A percentile compares a stretch with the other conserved stretches of the same genome.
phyloP scores from a whole-genome alignment of 1,139 yeast species.

The Tardiomyces digboiensis region DNA sequence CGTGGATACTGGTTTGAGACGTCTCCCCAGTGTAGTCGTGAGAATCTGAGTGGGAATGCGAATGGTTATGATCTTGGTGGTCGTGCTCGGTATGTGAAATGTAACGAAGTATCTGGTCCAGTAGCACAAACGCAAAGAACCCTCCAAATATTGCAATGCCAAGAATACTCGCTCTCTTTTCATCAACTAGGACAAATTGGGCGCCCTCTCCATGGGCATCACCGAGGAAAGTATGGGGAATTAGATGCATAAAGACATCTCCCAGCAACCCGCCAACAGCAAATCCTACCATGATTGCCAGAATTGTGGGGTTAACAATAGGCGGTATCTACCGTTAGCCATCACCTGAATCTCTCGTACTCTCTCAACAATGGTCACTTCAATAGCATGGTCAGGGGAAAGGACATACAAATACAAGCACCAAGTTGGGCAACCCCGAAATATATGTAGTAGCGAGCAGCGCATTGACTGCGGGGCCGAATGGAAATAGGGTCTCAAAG shows the following conservation, averaged over 20 bases:
- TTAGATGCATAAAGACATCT: conserved; percentile 53
- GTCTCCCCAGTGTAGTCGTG: too few species aligned
- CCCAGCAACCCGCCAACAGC: conserved; percentile 67
- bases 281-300: conserved; percentile 48
- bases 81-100: conserved; percentile 28
- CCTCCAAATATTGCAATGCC: conserved; percentile 49
- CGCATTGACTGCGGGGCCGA: conserved; percentile 49
- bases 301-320: conserved; percentile 35
- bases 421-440: conserved; percentile 51
- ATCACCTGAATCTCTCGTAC: too few species aligned
- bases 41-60: conserved; percentile 32
- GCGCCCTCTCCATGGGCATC: conserved; percentile 34
- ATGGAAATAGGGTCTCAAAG: conserved; percentile 34
- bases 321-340: too few species aligned
- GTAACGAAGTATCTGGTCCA: conserved; percentile 49
- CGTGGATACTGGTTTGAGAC: too few species aligned
- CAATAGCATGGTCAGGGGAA: too few species aligned
- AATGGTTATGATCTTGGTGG: conserved; percentile 29
- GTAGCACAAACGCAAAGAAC: conserved; percentile 41
- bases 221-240: conserved; percentile 54
- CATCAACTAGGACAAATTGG: conserved; percentile 39
- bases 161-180: conserved; percentile 36
- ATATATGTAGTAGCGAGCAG: conserved; percentile 51
- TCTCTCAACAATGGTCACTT: too few species aligned
- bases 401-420: conserved; percentile 40